A percentile compares a stretch with the other conserved stretches of the same genome.
phyloP scores from a whole-genome alignment of 2,329 filamentous ascomycete genomes.

The Aphanoascus verrucosus region DNA sequence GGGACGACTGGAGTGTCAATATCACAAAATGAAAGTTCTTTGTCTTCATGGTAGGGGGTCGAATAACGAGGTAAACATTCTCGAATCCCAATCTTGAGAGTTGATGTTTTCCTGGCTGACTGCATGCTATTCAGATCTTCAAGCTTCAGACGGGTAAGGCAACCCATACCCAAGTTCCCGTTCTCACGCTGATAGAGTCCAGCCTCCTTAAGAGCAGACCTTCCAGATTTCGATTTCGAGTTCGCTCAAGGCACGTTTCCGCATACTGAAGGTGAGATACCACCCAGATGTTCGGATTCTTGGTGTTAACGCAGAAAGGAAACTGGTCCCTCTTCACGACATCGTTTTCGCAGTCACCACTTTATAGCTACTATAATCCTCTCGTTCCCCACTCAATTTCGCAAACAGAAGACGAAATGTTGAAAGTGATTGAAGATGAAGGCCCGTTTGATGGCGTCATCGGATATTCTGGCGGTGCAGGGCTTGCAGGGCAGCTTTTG shows the following conservation, averaged over 20 bases:
- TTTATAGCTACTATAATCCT: conserved; percentile 15
- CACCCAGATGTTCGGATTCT: neutral
- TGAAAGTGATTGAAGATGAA: conserved; percentile 7
- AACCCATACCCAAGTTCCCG: no score
- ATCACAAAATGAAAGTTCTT: conserved; percentile 11
- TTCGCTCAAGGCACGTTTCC: conserved; percentile 13
- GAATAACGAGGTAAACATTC: conserved; percentile 10
- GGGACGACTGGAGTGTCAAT: neutral
- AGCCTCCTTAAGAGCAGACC: conserved; percentile 12
- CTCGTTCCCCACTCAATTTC: neutral
- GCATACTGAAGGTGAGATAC: conserved; percentile 12
- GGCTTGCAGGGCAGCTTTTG: conserved; percentile 12
- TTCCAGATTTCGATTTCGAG: conserved; percentile 10
- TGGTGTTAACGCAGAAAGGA: neutral
- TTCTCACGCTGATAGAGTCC: neutral
- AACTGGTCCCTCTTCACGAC: conserved; percentile 14
- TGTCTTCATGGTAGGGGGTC: conserved; percentile 15
- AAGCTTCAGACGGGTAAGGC: conserved; percentile 11
- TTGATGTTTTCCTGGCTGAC: neutral
- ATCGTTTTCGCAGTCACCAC: conserved; percentile 11
- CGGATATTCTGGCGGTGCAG: conserved; percentile 14
- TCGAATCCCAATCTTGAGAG: neutral
- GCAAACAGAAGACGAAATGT: conserved; percentile 5
- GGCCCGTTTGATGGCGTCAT: conserved; percentile 15
- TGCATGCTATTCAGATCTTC: conserved; percentile 8